Base-by-base conservation (phyloP, 768 basidiomycete species). In the Kwoniella bestiolae region DNA sequence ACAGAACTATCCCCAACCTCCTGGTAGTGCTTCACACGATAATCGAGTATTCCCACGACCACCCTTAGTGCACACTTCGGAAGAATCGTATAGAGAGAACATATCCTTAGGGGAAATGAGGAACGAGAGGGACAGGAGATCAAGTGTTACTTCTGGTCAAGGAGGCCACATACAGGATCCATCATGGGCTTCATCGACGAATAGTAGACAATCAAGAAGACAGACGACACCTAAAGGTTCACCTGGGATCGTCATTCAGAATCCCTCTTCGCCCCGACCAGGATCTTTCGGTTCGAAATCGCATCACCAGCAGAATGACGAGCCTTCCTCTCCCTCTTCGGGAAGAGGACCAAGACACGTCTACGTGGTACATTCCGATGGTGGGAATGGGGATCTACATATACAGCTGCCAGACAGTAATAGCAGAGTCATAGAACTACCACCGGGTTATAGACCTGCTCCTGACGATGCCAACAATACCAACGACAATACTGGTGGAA, bases 321-420 rank as follows among this genome's bases (percentile, higher is more conserved):
- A 56, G 35, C 31, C 49, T 32, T 35, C 52, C 50, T 60, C 66
- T 32, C 59, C 59, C 5, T 41, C 66, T 46, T 60, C 58, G 23
- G 28, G n/a, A 2, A 35, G 63, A 21, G 23, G 62, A 34, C 28
- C 61, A 21, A 47, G 74, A 44, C 72, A 73, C 25, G 71, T 75
- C 11, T 75, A 75, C 46, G 71, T 75, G 11, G 74, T 76, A 6
- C 74, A 76, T 47, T 65, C 71, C 1, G 74, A 76, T 49, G 71
- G 65, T 9, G 67, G 67, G 0, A 66, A 60, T n/a, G 67, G 59
- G 14, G 64, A 71, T 47, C 60, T 76, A 11, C 68, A 69, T 46
- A 76, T 76, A 45, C 65, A 66, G 29, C 51, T 76, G 46, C 74
- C 74, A 5, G 66, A 72, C 5, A 49, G 32, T 2, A 60, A 51